Percentiles rank a stretch among this genome's conserved stretches.
Evolutionary conservation across 352 stramenopile species (phyloP).

Genomic region (Pythium insidiosum): DNA sequence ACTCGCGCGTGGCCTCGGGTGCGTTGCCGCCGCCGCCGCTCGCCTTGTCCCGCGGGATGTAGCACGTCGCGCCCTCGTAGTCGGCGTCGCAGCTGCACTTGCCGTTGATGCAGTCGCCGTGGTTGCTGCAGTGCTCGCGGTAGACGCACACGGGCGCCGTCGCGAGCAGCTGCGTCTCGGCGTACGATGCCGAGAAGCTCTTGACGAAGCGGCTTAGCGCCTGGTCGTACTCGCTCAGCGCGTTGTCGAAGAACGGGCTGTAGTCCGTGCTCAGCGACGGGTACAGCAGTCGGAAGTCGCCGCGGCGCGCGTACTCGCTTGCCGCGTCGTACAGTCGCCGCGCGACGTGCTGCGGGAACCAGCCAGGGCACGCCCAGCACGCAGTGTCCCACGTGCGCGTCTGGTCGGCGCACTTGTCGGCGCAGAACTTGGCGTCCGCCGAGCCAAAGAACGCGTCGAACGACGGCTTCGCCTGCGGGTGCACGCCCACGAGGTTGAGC

Average conservation of each 20-base stretch:
- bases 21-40: constrained; percentile 1
- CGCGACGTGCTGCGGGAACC: constrained; percentile 57
- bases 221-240: constrained; percentile 51
- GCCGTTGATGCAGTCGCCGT: constrained; percentile 80
- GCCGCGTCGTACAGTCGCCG: constrained; percentile 38
- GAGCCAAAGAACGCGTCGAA: constrained; percentile 60
- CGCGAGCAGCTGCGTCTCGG: constrained; percentile 28
- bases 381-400: constrained; percentile 49
- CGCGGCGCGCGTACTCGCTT: constrained; percentile 61
- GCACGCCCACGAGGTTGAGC: constrained; percentile 57
- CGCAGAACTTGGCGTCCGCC: constrained; percentile 37
- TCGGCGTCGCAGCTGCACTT: constrained; percentile 57
- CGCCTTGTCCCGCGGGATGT: constrained; percentile 57
- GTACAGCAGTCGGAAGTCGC: constrained; percentile 62
- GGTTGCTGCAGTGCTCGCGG: constrained; percentile 71
- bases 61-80: constrained; percentile 78
- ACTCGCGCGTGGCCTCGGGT: constrained; percentile 20
- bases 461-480: constrained; percentile 41
- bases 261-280: constrained; percentile 52
- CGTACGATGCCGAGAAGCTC: constrained; percentile 45
- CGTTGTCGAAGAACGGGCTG: constrained; percentile 43
- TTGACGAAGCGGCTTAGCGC: constrained; percentile 71
- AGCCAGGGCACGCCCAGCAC: constrained; percentile 73
- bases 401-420: constrained; percentile 52
- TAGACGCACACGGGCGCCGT: constrained; percentile 54